A percentile compares a stretch with the other conserved stretches of the same genome.
phyloP scores from a whole-genome alignment of 1,284 basidiomycete species.

The Boletellus deceptivus region DNA sequence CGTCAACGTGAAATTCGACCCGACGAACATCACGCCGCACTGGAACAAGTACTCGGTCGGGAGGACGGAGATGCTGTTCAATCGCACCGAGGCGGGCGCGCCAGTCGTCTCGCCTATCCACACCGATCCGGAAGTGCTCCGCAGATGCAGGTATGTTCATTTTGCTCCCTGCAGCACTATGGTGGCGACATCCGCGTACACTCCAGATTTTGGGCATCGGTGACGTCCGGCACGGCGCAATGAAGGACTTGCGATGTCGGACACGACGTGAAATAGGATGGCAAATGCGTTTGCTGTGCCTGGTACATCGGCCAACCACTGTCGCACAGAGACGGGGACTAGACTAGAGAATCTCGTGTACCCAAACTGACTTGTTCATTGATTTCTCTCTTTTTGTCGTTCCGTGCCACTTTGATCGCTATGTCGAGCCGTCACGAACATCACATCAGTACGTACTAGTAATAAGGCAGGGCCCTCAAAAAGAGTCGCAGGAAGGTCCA shows the following conservation, averaged over 20 bases:
- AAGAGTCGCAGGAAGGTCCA: too few species aligned
- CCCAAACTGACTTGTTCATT: too few species aligned
- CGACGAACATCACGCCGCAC: slow-evolving; percentile 23
- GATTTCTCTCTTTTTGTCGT: too few species aligned
- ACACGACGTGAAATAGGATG: neutral
- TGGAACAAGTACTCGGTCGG: slow-evolving; percentile 18
- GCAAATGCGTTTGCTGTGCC: too few species aligned
- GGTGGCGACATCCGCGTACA: neutral
- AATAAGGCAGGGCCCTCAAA: too few species aligned
- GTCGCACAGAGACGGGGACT: too few species aligned
- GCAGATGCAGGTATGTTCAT: slow-evolving; percentile 28
- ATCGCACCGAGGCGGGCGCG: slow-evolving; percentile 14
- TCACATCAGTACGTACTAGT: too few species aligned
- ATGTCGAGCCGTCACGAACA: too few species aligned
- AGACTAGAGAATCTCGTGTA: too few species aligned
- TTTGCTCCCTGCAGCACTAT: neutral
- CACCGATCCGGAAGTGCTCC: slow-evolving; percentile 14
- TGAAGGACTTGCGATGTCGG: neutral
- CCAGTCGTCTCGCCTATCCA: slow-evolving; percentile 14
- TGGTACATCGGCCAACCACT: too few species aligned
- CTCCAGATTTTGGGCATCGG: neutral
- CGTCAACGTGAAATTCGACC: slow-evolving; percentile 21
- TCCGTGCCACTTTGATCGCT: too few species aligned
- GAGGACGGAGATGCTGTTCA: slow-evolving; percentile 30
- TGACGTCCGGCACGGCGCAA: neutral